phyloP scores from a whole-genome alignment of 2,329 filamentous ascomycete species.

The Pseudogymnoascus sp. region DNA sequence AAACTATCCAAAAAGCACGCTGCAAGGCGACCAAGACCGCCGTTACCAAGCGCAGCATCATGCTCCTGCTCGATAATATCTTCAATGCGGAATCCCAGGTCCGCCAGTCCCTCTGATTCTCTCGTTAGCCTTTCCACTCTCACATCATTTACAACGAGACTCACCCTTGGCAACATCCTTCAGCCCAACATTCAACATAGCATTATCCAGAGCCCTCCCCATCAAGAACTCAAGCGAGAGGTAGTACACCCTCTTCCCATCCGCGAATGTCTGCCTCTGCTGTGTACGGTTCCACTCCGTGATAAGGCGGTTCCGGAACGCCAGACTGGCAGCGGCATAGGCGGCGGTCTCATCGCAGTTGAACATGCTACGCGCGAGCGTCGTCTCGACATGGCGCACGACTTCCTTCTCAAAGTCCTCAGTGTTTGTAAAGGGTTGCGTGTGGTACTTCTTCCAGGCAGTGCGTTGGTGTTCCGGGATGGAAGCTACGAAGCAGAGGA shows the following conservation, averaged over 20 bases:
- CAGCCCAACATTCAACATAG: slow-evolving; percentile 89
- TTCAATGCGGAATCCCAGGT: slow-evolving; percentile 94
- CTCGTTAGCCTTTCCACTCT: not conserved
- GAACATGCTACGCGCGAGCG: slow-evolving; percentile 88
- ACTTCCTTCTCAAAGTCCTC: slow-evolving; percentile 83
- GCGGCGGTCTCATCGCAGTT: slow-evolving; percentile 95
- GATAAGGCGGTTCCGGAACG: slow-evolving; percentile 86
- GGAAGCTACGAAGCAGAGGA: slow-evolving; percentile 42
- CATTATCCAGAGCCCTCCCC: slow-evolving; percentile 94
- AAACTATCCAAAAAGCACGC: slow-evolving; percentile 96
- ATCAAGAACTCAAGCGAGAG: slow-evolving; percentile 96
- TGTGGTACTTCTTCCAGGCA: slow-evolving; percentile 61
- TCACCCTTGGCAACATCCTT: slow-evolving; percentile 77
- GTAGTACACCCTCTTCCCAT: slow-evolving; percentile 94
- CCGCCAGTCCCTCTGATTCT: slow-evolving; percentile 63
- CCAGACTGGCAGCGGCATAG: slow-evolving; percentile 83
- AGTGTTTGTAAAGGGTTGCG: slow-evolving; percentile 63
- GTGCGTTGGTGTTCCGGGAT: slow-evolving; percentile 85
- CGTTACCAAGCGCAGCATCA: slow-evolving; percentile 92
- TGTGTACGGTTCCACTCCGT: slow-evolving; percentile 98
- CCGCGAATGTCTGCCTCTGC: slow-evolving; percentile 84
- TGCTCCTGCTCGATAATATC: slow-evolving; percentile 93
- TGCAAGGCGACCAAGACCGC: slow-evolving; percentile 86
- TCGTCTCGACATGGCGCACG: slow-evolving; percentile 93
- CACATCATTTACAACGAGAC: slow-evolving; percentile 21